Base-by-base conservation (phyloP, 495 filamentous ascomycete genomes). In the Penicillium pancosmium region DNA sequence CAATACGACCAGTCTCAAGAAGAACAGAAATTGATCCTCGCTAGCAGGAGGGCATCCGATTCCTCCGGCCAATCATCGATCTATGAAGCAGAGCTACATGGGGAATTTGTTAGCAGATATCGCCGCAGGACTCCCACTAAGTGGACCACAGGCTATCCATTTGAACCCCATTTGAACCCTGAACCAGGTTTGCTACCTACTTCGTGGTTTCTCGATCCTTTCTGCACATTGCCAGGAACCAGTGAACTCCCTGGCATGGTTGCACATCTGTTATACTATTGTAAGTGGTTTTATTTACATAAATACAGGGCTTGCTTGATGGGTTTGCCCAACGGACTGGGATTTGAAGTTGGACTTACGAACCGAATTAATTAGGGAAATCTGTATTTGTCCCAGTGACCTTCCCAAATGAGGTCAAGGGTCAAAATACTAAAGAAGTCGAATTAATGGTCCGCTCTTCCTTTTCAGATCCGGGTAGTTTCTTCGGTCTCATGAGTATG, bases 401-500 rank as follows among this genome's bases (percentile, higher is more conserved):
- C 5, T 76, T 74, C 47, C 71, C 73, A 1, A 73, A 64, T 51
- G 68, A 64, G n/a, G 52, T 62, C 51, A 63, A 63, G 50, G 54
- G 53, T 21, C 48, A 62, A 19, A 40, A 63, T 25, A 60, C 55
- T 0, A 56, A 57, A n/a, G 62, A 71, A 41, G 59, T 72, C 43
- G 68, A 69, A 36, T 36, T 72, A 16, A 64, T 71, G 66, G 66
- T 68, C 47, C 57, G 66, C 55, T 65, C 66, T 15, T 68, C 68
- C 33, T 70, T 72, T 50, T 70, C 71, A 8, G 73, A 76, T 31
- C 53, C 71, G 0, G 71, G 71, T 3, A 68, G 66, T 54, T 76
- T 76, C 56, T 76, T 71, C 46, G 71, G 69, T 35, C 54, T 74
- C 13, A 73, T 76, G 73, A 73, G 64, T 43, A 73, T 74, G 65